A percentile compares a stretch with the other conserved stretches of the same genome.
These are phyloP conservation scores for Uromyces viciae-fabae DNA, from an alignment of 1,284 basidiomycete species.

Conservation along the genomic window DNA sequence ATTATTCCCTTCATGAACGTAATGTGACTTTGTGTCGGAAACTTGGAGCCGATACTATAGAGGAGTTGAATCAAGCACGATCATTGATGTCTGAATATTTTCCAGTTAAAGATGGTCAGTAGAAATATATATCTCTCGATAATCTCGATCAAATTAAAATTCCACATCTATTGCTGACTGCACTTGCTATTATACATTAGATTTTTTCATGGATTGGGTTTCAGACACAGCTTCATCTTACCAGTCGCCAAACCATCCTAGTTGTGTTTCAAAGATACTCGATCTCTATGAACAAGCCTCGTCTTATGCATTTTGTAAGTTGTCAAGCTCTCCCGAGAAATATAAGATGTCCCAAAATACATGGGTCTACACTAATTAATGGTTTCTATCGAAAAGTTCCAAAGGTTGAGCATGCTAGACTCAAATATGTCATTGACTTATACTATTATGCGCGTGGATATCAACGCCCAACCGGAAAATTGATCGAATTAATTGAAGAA, in stretches of 20 bases:
- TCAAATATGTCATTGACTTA: constrained; percentile 28
- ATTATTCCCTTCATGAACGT: constrained; percentile 37
- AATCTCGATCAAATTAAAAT: background rate
- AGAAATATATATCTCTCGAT: background rate
- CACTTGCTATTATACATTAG: background rate
- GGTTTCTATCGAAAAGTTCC: constrained; percentile 13
- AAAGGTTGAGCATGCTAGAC: constrained; percentile 23
- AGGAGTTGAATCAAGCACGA: constrained; percentile 40
- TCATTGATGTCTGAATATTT: constrained; percentile 40
- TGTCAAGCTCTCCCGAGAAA: background rate
- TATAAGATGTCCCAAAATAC: background rate
- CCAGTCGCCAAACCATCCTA: constrained; percentile 18
- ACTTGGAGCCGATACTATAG: constrained; percentile 30
- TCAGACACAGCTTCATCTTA: constrained; percentile 17
- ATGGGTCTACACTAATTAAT: background rate
- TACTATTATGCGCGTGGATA: constrained; percentile 24
- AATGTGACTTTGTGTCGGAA: constrained; percentile 35
- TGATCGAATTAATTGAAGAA: constrained; percentile 29
- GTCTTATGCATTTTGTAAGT: constrained; percentile 43
- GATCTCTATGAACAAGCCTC: constrained; percentile 44
- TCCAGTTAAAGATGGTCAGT: constrained; percentile 40
- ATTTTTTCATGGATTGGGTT: constrained; percentile 37
- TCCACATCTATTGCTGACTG: background rate
- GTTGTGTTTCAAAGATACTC: constrained; percentile 21
- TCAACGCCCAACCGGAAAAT: constrained; percentile 19